These are phyloP conservation scores for Barbarea vulgaris DNA, from an alignment of 345 rosid species.

Conservation along the genomic window DNA sequence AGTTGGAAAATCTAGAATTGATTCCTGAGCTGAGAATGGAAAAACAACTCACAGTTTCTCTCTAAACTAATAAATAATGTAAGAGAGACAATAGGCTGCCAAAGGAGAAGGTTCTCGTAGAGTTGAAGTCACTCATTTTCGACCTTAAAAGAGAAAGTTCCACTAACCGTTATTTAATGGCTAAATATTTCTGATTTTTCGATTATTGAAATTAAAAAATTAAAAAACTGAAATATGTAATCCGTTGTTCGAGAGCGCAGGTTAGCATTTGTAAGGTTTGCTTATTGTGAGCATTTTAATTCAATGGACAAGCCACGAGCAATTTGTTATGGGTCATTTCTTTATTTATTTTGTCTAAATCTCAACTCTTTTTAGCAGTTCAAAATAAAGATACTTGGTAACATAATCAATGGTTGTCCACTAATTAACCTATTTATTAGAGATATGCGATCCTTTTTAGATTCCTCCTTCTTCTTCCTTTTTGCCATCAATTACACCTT, in stretches of 20 bases:
- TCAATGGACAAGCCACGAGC: constrained; percentile 7
- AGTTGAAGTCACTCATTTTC: neutral
- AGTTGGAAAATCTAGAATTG: constrained; percentile 4
- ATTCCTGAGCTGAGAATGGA: neutral
- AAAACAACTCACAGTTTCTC: neutral
- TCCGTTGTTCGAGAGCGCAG: neutral
- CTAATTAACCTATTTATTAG: constrained; percentile 36
- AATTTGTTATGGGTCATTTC: constrained; percentile 19
- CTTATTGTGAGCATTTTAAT: neutral
- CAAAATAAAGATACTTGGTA: constrained; percentile 17
- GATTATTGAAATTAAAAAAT: neutral
- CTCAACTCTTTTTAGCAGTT: neutral
- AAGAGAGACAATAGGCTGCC: constrained; percentile 5
- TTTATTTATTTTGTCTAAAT: neutral
- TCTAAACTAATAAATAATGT: neutral
- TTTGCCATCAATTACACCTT: constrained; percentile 25
- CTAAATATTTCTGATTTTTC: neutral
- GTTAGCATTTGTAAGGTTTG: neutral
- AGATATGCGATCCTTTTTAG: constrained; percentile 29
- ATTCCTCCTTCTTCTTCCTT: constrained; percentile 19
- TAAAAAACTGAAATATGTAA: neutral
- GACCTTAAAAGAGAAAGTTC: neutral
- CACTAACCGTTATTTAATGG: neutral
- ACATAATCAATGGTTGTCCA: constrained; percentile 39
- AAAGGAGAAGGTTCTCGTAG: constrained; percentile 25